phyloP scores from a whole-genome alignment of 306 rosid species.

The Lathyrus tuberosus region DNA sequence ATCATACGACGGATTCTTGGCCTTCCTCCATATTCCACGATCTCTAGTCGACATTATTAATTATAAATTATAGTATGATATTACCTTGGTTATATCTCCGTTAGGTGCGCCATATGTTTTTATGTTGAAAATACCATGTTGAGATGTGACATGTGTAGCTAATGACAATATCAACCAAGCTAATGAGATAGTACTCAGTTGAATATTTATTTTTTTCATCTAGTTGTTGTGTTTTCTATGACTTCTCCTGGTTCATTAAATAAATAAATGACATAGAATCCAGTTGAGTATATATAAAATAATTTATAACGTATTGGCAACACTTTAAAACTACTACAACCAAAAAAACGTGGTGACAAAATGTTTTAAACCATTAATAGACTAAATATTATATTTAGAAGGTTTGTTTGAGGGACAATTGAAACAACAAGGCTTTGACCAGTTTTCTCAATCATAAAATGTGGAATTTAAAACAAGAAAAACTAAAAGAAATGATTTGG shows the following conservation, averaged over 20 bases:
- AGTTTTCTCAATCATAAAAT: too few species aligned
- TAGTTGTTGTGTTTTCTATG: neutral
- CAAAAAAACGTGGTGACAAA: too few species aligned
- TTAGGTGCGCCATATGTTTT: constrained; percentile 21
- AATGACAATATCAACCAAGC: neutral
- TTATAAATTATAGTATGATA: neutral
- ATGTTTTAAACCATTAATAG: too few species aligned
- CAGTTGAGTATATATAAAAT: neutral
- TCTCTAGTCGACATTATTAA: too few species aligned
- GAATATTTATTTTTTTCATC: neutral
- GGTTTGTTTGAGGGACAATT: too few species aligned
- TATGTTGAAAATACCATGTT: neutral
- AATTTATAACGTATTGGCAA: neutral
- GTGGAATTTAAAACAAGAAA: too few species aligned
- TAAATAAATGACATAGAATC: neutral
- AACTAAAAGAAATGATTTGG: too few species aligned
- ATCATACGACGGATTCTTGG: neutral
- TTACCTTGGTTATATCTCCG: constrained; percentile 17
- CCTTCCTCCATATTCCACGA: neutral
- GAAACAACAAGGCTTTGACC: too few species aligned
- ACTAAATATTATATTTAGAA: too few species aligned
- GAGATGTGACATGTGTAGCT: neutral
- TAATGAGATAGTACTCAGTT: neutral
- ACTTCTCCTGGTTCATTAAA: too few species aligned
- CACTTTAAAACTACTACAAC: neutral